phyloP scores from a whole-genome alignment of 805 yeast genomes.

The Kuraishia ogatae region DNA sequence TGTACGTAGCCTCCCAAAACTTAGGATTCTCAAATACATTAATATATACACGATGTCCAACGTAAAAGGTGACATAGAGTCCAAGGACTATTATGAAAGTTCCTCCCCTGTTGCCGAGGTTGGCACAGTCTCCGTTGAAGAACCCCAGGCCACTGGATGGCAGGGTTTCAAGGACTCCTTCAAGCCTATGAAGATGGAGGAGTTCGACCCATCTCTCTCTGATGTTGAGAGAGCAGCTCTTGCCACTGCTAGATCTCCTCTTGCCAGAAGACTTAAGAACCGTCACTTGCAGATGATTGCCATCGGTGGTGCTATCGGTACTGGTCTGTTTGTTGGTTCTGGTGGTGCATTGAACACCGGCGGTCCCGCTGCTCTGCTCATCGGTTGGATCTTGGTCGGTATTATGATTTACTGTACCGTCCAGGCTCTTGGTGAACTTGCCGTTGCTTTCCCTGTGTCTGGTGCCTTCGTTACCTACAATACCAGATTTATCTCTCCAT shows the following conservation, averaged over 20 bases:
- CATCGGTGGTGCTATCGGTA: conserved; percentile 77
- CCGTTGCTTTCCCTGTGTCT: conserved; percentile 52
- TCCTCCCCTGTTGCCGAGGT: not conserved
- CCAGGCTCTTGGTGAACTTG: conserved; percentile 58
- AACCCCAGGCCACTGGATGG: not conserved
- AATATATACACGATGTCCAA: not conserved
- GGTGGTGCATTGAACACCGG: conserved; percentile 54
- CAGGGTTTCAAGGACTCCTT: conserved; percentile 19
- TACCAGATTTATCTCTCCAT: conserved; percentile 47
- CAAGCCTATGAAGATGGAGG: conserved; percentile 22
- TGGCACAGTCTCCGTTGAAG: not conserved
- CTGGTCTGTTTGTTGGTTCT: conserved; percentile 74
- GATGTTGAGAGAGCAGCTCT: conserved; percentile 39
- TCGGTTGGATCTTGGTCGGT: conserved; percentile 52
- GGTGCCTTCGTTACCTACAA: conserved; percentile 57
- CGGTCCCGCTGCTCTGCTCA: conserved; percentile 68
- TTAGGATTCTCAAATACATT: not conserved
- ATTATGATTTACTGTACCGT: conserved; percentile 52
- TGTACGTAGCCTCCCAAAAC: not conserved
- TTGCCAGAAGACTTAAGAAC: conserved; percentile 38
- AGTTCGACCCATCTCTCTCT: conserved; percentile 33
- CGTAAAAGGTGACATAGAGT: not conserved
- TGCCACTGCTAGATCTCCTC: conserved; percentile 38
- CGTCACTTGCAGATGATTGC: conserved; percentile 67
- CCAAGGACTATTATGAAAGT: not conserved